Base-by-base conservation (phyloP, 306 rosid species). In the Crataegus laevigata region DNA sequence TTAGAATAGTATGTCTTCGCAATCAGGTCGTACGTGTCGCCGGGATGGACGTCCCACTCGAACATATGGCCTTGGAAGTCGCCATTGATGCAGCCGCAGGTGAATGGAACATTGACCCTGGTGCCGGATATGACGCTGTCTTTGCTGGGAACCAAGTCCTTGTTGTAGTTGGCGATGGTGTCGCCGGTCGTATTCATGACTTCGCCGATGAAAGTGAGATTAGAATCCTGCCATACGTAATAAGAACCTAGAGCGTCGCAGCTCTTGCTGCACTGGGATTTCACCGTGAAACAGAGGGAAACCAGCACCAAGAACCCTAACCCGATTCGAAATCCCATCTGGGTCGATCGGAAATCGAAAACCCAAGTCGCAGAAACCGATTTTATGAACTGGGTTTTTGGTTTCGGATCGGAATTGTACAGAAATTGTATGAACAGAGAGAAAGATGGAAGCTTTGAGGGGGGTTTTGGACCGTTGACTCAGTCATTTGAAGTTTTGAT, bases 221-320 rank as follows among this genome's bases (percentile, higher is more conserved):
- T 0, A 26, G 84, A 6, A 0, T 2, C 5, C 3, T 11, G 7
- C 77, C 18, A 14, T 2, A 84, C 50, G 50, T 51, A 78, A 77
- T 85, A 88, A 2, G 96, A 93, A 72, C 89, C 98, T 55, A 89
- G 63, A 77, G 98, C 98, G 13, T 32, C 83, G 81, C 98, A 93
- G 15, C 78, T 79, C 42, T 69, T 73, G 8, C 78, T 47, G 77
- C 97, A 93, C 30, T 73, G 77, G 8, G 98, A 79, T 77, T 86
- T 85, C 6, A 79, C 91, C 6, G 29, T 74, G 59, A 60, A 55
- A 68, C 71, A 69, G 11, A 79, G 67, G 36, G 63, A 77, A 26
- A 69, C 30, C 22, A 85, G 28, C 57, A 82, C 34, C 50, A 89
- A 43, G 62, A 87, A 25, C 66, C 65, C 69, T 9, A 70, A 71